Evolutionary conservation across 306 rosid species (phyloP).

Genomic region (Gastrolobium bilobum): DNA sequence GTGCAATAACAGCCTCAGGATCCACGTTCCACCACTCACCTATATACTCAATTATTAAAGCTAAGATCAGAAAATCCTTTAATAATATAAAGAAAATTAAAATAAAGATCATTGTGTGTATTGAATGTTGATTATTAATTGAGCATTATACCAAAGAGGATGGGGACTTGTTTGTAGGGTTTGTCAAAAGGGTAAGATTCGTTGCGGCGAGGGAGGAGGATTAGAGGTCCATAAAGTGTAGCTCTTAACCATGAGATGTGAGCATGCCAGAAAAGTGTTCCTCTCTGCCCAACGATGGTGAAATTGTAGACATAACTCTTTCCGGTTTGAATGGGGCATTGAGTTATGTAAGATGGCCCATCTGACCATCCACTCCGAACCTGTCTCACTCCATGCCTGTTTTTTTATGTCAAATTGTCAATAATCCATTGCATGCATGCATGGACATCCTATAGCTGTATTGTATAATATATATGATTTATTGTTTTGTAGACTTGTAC

Average conservation of each 20-base stretch:
- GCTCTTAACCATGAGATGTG: slow-evolving; percentile 79
- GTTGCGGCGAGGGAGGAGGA: slow-evolving; percentile 63
- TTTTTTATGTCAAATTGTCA: slow-evolving; percentile 23
- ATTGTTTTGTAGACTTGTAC: not conserved
- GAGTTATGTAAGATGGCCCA: slow-evolving; percentile 80
- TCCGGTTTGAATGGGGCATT: slow-evolving; percentile 74
- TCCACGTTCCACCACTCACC: slow-evolving; percentile 90
- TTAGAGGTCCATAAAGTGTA: slow-evolving; percentile 73
- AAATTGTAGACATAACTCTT: slow-evolving; percentile 74
- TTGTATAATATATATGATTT: not conserved
- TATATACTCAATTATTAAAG: slow-evolving; percentile 11
- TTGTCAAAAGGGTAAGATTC: slow-evolving; percentile 67
- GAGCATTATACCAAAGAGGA: slow-evolving; percentile 60
- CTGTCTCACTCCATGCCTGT: slow-evolving; percentile 79
- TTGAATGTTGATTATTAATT: not conserved
- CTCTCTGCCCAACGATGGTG: slow-evolving; percentile 76
- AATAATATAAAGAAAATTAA: not conserved
- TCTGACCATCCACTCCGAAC: slow-evolving; percentile 76
- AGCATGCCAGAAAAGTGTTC: slow-evolving; percentile 80
- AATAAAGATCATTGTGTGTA: not conserved
- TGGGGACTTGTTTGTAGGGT: slow-evolving; percentile 69
- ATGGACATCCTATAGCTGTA: not conserved
- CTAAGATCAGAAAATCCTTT: not conserved
- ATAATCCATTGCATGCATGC: slow-evolving; percentile 40
- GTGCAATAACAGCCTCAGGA: slow-evolving; percentile 68